Evolutionary conservation across 179 eudicot genomes (phyloP).

Genomic region (Spinacia oleracea): DNA sequence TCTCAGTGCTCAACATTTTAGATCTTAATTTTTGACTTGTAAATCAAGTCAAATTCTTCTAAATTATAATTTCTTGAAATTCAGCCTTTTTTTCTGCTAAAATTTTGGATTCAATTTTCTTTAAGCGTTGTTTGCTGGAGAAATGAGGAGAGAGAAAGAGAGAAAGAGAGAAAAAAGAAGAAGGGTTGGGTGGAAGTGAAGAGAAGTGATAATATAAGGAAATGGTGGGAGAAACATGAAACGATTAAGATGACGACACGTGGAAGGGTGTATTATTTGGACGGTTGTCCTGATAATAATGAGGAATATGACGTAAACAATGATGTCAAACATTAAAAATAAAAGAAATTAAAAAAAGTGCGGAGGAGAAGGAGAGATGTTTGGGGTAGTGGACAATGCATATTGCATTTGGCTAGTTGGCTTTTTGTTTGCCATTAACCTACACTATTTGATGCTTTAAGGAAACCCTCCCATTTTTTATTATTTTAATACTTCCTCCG

Average conservation of each 20-base stretch:
- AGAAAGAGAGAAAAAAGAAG: constrained; percentile 5
- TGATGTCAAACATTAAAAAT: constrained; percentile 17
- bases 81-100: too few relatives aligned
- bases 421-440: constrained; percentile 46
- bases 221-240: neutral
- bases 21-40: neutral
- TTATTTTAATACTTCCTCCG: too few relatives aligned
- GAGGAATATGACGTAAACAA: constrained; percentile 24
- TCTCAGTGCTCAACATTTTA: constrained; percentile 23
- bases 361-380: constrained; percentile 24
- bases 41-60: neutral
- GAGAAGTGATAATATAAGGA: constrained; percentile 29
- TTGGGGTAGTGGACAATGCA: constrained; percentile 35
- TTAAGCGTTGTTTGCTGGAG: too few relatives aligned
- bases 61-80: too few relatives aligned
- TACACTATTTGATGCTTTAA: constrained; percentile 32
- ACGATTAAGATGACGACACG: constrained; percentile 25
- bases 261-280: neutral
- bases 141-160: too few relatives aligned
- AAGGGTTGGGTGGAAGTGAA: constrained; percentile 25
- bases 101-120: too few relatives aligned
- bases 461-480: neutral
- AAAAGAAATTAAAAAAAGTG: neutral
- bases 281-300: constrained; percentile 16
- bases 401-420: constrained; percentile 26